phyloP scores from a whole-genome alignment of 2,329 filamentous ascomycete genomes.

The Sclerotinia nivalis region DNA sequence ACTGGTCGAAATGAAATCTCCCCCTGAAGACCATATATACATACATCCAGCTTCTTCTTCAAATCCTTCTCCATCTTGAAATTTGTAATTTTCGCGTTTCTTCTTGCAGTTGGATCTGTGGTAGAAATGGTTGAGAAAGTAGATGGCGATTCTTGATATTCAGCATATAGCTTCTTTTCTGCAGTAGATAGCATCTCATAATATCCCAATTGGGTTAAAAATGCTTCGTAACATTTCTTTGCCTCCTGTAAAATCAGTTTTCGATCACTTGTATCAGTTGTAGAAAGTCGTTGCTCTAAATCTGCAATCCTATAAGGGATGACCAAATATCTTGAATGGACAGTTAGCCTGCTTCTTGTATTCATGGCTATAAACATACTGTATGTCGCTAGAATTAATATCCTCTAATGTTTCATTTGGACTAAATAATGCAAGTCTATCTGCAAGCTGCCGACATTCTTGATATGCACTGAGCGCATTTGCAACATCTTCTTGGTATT shows the following conservation, averaged over 20 bases:
- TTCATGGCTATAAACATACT: conserved; percentile 49
- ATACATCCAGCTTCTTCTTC: conserved; percentile 75
- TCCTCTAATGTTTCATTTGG: conserved; percentile 88
- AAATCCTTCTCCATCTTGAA: conserved; percentile 85
- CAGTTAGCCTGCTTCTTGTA: neutral
- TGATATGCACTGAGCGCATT: conserved; percentile 70
- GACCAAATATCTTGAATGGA: conserved; percentile 63
- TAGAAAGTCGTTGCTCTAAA: conserved; percentile 67
- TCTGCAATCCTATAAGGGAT: conserved; percentile 79
- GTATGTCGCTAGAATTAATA: conserved; percentile 78
- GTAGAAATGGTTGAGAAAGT: conserved; percentile 71
- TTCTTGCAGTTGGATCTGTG: conserved; percentile 64
- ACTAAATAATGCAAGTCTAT: conserved; percentile 79
- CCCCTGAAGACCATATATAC: conserved; percentile 39
- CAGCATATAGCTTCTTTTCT: conserved; percentile 69
- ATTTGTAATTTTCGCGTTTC: conserved; percentile 82
- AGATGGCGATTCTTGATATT: conserved; percentile 71
- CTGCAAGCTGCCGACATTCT: conserved; percentile 68
- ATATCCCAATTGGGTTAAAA: conserved; percentile 72
- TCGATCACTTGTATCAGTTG: conserved; percentile 52
- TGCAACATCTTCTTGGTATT: conserved; percentile 67
- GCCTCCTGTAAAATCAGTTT: conserved; percentile 62
- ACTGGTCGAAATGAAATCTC: conserved; percentile 25
- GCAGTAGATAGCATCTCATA: conserved; percentile 70
- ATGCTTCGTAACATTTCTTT: conserved; percentile 73